Base-by-base conservation (phyloP, 768 basidiomycete species). In the Tephrocybe sp. region DNA sequence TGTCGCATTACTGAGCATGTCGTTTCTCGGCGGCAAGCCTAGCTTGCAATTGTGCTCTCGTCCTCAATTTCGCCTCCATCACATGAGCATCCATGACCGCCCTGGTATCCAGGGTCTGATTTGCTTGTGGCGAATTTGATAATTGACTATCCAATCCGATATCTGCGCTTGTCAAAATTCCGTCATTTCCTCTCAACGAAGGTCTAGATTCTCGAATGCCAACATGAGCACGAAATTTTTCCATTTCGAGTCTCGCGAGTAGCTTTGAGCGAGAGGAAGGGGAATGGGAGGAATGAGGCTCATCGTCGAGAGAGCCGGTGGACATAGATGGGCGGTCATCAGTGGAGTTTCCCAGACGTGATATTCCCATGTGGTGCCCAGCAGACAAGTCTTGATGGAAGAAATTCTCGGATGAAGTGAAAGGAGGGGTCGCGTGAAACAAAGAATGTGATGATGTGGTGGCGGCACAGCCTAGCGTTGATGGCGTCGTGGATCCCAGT, bases 1-100 rank as follows among this genome's bases (percentile, higher is more conserved):
- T 26, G 26, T 26, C 26, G 26, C 7, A 40, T 42, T 42, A 49
- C 23, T 45, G 13, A 36, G 36, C 23, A 14, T 20, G 51, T 45
- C 65, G 64, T 60, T 72, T 78, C 52, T 71, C 77, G 17, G 73
- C 74, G 17, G 73, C 74, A 20, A 82, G 71, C 31, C 76, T 74
- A 20, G 72, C 70, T 20, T 71, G 75, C 55, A 82, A 57, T 51
- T 70, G 77, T 35, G 78, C 76, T 58, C 75, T 76, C 45, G 63
- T 65, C 45, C 79, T 76, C 55, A 83, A 66, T 49, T 65, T 68
- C 42, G 68, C 69, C 57, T 83, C 80, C 47, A 68, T 65, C 54
- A 53, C 57, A 30, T 53, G 58, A 45, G 64, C 49, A 60, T 67
- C 60, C 26, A 26, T 26, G 16, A 45, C 42, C 11, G 13, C 36